Evolutionary conservation across 106 monocot genomes (phyloP), one percentile per base, ranked within the genome.

Genomic region (Cymbidium sinense): DNA sequence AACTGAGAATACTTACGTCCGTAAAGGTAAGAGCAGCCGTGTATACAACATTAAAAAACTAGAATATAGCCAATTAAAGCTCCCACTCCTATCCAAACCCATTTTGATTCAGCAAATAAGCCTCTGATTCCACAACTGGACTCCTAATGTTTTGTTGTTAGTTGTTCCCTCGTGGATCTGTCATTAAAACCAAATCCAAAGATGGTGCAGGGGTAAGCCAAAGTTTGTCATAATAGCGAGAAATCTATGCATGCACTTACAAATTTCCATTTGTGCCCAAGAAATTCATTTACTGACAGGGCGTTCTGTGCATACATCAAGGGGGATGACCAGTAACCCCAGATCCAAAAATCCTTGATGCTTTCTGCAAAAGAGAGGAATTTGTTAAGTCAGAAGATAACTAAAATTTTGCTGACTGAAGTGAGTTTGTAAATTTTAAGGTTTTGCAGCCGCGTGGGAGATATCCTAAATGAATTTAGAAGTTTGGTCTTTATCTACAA

Each of bases 251-350:
- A 5, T 69, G 36, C 34, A 43, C 70, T 76, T 88, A 86, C 84
- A 47, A 80, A 62, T 12, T 75, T 39, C 89, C 89, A 89, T 70
- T 73, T 78, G 17, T 79, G 52, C 19, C 84, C 86, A 34, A 89
- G 81, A 51, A 86, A 84, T 77, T 89, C 89, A 51, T 89, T 89
- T 6, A n/a, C 79, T 34, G 89, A 69, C 21, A 89, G n/a, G n/a
- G 86, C 89, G 76, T 86, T 86, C 44, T 86, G 83, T 13, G 89
- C 83, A 47, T 89, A 89, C 81, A 82, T 82, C 34, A 89, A 10
- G 8, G 89, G 89, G 18, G 89, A 89, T 15, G 50, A 79, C 86
- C 89, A 89, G 75, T 84, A 89, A 43, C 86, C 89, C 89, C 89
- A 89, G 13, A 84, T 86, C 86, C 84, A 86, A 76, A 81, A 86